Conservation (phyloP, 2,329 filamentous ascomycete genomes). For the Cordyceps tenuipes region DNA sequence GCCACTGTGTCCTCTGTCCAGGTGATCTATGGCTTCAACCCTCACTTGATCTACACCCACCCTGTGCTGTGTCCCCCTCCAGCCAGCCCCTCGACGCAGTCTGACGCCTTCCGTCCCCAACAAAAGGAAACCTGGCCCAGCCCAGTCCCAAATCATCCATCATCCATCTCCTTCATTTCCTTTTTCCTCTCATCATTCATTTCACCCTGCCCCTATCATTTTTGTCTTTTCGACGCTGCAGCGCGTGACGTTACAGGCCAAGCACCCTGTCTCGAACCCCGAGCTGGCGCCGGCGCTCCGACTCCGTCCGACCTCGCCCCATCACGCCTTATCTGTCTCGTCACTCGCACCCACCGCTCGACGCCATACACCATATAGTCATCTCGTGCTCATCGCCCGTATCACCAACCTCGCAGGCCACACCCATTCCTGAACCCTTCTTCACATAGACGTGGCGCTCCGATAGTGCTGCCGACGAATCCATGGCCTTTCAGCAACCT, state of each 20-base stretch:
- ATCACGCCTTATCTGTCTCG: constrained; percentile 9
- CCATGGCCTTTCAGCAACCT: constrained; percentile 54
- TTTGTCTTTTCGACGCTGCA: background rate
- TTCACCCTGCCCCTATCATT: background rate
- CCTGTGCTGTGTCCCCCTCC: too few species aligned
- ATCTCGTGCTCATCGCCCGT: background rate
- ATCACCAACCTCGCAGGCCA: background rate
- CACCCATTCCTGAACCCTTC: background rate
- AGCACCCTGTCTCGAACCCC: background rate
- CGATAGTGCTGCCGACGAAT: constrained; percentile 1
- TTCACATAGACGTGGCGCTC: background rate
- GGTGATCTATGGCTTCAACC: too few species aligned
- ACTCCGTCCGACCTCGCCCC: constrained; percentile 7
- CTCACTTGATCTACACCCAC: too few species aligned
- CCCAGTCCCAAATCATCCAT: background rate
- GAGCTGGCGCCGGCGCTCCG: constrained; percentile 10
- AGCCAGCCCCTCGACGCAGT: constrained; percentile 2
- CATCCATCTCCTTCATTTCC: background rate
- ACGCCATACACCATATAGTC: background rate
- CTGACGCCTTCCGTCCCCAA: constrained; percentile 3
- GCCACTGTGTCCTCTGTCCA: constrained; percentile 1
- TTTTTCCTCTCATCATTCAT: background rate
- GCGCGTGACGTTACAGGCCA: background rate
- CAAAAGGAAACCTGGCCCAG: constrained; percentile 11
- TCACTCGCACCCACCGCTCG: background rate